Evolutionary conservation across 129 eudicot species (phyloP).

Genomic region (Scalesia atractyloides): DNA sequence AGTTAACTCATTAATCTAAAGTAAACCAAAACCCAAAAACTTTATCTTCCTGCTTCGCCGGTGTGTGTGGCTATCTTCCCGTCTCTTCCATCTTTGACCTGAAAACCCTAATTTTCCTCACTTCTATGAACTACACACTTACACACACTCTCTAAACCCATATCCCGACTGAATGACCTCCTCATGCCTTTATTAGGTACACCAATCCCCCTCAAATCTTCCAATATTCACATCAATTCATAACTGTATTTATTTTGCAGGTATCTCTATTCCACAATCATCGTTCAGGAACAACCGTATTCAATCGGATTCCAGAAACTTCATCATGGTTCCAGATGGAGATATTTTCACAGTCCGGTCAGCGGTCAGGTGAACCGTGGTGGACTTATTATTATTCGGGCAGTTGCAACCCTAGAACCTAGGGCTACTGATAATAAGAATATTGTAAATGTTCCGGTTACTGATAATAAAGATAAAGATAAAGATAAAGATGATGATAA

Average conservation of each 20-base stretch:
- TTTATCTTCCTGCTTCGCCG: conserved; percentile 29
- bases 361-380: conserved; percentile 23
- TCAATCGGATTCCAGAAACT: conserved; percentile 41
- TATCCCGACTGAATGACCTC: conserved; percentile 50
- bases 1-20: too few species aligned
- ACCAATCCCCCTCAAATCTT: not conserved
- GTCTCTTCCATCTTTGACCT: conserved; percentile 1
- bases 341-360: conserved; percentile 28
- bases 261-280: conserved; percentile 67
- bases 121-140: conserved; percentile 14
- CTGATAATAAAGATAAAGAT: conserved; percentile 5
- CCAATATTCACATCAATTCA: not conserved
- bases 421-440: conserved; percentile 22
- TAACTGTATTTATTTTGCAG: conserved; percentile 37
- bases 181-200: conserved; percentile 88
- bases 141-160: conserved; percentile 11
- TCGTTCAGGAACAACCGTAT: conserved; percentile 41
- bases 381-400: conserved; percentile 48
- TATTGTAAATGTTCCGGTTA: conserved; percentile 1
- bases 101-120: conserved; percentile 23
- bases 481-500: not conserved
- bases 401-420: conserved; percentile 79
- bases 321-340: conserved; percentile 43
- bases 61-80: conserved; percentile 16
- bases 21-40: not conserved